A percentile compares a stretch with the other conserved stretches of the same genome.
phyloP scores from a whole-genome alignment of 805 yeast genomes.

The Citeromyces nyonsensis region DNA sequence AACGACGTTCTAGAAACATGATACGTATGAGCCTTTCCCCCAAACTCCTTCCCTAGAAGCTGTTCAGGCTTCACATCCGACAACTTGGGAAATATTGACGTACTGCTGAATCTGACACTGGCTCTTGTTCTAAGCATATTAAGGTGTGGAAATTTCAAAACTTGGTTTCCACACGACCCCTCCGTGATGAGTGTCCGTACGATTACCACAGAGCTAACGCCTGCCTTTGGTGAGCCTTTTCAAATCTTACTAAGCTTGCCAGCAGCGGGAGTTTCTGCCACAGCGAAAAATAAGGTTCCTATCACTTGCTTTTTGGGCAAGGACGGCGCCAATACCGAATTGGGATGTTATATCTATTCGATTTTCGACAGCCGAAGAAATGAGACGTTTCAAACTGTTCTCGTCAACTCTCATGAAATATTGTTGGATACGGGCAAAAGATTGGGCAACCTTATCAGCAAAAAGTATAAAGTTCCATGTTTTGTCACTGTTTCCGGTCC shows the following conservation, averaged over 20 bases:
- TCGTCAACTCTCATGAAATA: conserved; percentile 19
- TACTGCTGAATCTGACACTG: not conserved
- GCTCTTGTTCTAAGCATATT: no score
- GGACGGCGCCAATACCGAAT: conserved; percentile 11
- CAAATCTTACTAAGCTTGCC: conserved; percentile 2
- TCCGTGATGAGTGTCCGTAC: not conserved
- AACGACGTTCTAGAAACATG: conserved; percentile 31
- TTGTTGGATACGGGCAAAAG: conserved; percentile 25
- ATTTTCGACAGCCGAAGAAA: conserved; percentile 12
- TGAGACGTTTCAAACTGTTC: conserved; percentile 23
- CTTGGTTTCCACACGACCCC: not conserved
- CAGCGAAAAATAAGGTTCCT: conserved; percentile 9
- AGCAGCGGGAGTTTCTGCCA: not conserved
- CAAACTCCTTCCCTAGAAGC: conserved; percentile 1
- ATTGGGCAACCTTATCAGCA: conserved; percentile 21
- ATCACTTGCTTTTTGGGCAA: conserved; percentile 18
- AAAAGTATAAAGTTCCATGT: conserved; percentile 22
- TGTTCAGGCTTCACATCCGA: conserved; percentile 1
- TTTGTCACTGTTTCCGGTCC: conserved; percentile 28
- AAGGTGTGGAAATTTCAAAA: no score
- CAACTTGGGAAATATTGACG: conserved; percentile 2
- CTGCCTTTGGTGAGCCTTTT: conserved; percentile 2
- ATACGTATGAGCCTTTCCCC: conserved; percentile 16
- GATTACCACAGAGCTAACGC: not conserved
- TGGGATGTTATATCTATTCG: conserved; percentile 29